Evolutionary conservation across 306 rosid species (phyloP).

Genomic region (Gynostemma pentaphyllum): DNA sequence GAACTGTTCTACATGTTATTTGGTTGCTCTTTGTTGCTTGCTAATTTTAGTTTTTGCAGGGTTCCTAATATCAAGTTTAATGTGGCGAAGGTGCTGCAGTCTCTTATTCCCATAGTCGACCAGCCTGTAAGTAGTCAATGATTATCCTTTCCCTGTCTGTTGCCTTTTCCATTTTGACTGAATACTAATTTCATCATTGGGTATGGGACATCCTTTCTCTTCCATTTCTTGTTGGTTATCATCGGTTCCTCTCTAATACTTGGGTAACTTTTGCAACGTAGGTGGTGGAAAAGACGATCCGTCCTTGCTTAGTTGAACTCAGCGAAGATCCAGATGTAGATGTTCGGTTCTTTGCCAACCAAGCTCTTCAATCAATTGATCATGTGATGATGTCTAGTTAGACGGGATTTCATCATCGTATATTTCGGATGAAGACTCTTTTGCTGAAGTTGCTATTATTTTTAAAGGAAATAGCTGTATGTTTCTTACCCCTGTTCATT

Average conservation of each 20-base stretch:
- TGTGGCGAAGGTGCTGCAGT: slow-evolving; percentile 83
- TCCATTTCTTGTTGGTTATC: background rate
- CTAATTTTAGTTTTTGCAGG: slow-evolving; percentile 26
- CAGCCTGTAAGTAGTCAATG: slow-evolving; percentile 61
- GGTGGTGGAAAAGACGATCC: slow-evolving; percentile 84
- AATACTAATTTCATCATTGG: background rate
- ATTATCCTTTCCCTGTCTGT: background rate
- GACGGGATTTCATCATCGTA: background rate
- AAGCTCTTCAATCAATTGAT: slow-evolving; percentile 81
- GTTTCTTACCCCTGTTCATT: slow-evolving; percentile 2
- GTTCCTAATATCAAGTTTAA: slow-evolving; percentile 96
- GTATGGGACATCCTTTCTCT: background rate
- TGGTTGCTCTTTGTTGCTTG: slow-evolving; percentile 15
- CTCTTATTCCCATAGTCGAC: slow-evolving; percentile 81
- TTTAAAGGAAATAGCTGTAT: slow-evolving; percentile 6
- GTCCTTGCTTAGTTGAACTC: slow-evolving; percentile 84
- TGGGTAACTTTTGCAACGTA: slow-evolving; percentile 12
- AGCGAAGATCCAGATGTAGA: slow-evolving; percentile 96
- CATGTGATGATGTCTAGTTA: slow-evolving; percentile 84
- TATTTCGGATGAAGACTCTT: background rate
- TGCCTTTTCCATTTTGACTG: background rate
- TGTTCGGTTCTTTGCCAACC: slow-evolving; percentile 76
- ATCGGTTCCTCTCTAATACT: background rate
- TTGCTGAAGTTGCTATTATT: slow-evolving; percentile 10
- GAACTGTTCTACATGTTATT: background rate